Evolutionary conservation across 192 early-diverging fungal genomes (phyloP), one percentile per base, ranked within the genome.

Genomic region (Backusella morwellensis): DNA sequence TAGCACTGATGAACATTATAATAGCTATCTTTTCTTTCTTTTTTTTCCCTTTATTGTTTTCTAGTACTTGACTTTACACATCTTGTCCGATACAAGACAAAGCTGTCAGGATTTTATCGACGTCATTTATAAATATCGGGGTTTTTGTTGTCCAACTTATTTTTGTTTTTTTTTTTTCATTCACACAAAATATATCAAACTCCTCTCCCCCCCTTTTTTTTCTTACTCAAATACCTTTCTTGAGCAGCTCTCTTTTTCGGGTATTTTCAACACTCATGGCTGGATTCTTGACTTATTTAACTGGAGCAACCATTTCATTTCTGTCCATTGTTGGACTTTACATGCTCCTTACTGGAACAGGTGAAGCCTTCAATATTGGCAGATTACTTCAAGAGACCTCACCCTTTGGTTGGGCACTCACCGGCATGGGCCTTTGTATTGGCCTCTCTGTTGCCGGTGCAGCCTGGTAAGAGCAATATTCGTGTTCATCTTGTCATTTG

Each of bases 401-500:
- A 66, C 97, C 97, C 15, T 95, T 95, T 85, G 90, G 92, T 86
- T 99, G 95, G 95, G 92, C 93, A 0, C 75, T 95, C 17, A 83
- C 94, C 69, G 97, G 98, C 19, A 95, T 94, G 66, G 84, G 87
- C 0, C 82, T 97, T 59, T 94, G 93, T 76, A 95, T 97, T 66
- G 95, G 93, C 2, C 85, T 99, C 38, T 93, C 92, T 75, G 97
- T 99, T 15, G 86, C 92, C 23, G 97, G 97, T 35, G 97, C 97
- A 47, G 96, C 95, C 6, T 98, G 98, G 95, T 96, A 32, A 32
- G 32, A 32, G 32, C 32, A 32, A 32, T 32, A 32, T 32, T 32
- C 2, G 32, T 32, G 32, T 32, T 32, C 32, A 32, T 32, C 32
- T 32, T 32, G 2, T 32, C 32, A 32, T 32, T 32, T 32, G 32